A percentile compares a stretch with the other conserved stretches of the same genome.
Conservation (phyloP, 2,329 filamentous ascomycete genomes). For the Didymella pomorum region DNA sequence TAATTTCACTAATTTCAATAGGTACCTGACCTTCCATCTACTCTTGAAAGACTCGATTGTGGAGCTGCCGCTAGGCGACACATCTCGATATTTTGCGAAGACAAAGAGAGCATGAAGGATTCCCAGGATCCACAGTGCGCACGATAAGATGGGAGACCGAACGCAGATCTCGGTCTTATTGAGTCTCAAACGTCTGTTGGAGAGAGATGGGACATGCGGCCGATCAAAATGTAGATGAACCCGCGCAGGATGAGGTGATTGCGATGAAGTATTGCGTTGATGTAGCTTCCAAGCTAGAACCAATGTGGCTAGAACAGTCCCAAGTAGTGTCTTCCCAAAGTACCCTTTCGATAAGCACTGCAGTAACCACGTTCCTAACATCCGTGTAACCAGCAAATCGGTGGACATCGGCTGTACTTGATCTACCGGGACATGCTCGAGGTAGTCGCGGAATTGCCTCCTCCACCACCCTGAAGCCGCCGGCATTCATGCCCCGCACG, state of each 20-base stretch:
- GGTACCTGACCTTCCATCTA: slow-evolving; percentile 37
- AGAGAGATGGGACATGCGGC: not conserved
- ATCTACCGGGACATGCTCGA: not conserved
- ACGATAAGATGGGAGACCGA: not conserved
- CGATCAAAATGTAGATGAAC: not conserved
- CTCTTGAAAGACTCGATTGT: slow-evolving; percentile 38
- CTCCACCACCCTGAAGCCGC: not conserved
- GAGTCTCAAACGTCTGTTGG: not conserved
- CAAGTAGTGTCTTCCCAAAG: not conserved
- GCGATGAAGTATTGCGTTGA: slow-evolving; percentile 8
- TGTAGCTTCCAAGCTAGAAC: not conserved
- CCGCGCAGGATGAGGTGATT: slow-evolving; percentile 18
- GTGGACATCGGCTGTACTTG: slow-evolving; percentile 4
- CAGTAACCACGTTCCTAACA: not conserved
- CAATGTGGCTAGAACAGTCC: not conserved
- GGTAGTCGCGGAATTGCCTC: not conserved
- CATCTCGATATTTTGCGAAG: slow-evolving; percentile 40
- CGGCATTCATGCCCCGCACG: not conserved
- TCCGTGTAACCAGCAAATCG: slow-evolving; percentile 13
- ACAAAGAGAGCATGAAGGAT: slow-evolving; percentile 18
- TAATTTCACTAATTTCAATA: slow-evolving; percentile 1
- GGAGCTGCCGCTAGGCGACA: slow-evolving; percentile 37
- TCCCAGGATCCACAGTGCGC: not conserved
- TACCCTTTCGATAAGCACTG: not conserved
- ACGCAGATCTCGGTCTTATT: slow-evolving; percentile 1